Percentiles rank a stretch among this genome's conserved stretches.
These are phyloP conservation scores for Epipyxis sp. DNA, from an alignment of 108 stramenopile species.

Conservation along the genomic window DNA sequence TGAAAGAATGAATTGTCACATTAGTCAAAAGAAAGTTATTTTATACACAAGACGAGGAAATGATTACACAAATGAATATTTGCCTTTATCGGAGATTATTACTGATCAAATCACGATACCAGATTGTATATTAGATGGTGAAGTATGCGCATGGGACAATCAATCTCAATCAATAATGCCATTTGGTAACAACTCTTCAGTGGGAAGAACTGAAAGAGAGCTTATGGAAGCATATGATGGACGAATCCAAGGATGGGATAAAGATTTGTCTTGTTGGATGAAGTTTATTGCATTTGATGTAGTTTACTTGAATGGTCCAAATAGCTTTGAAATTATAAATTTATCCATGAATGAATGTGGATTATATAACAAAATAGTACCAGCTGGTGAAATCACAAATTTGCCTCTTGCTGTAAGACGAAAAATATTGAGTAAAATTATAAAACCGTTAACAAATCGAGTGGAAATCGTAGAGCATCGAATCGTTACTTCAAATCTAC, in stretches of 20 bases:
- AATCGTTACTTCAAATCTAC: conserved; percentile 10
- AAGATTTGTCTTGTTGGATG: conserved; percentile 21
- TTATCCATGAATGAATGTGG: not conserved
- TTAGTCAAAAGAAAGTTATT: conserved; percentile 34
- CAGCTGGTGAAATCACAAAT: conserved; percentile 19
- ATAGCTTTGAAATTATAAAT: not conserved
- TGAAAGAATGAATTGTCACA: conserved; percentile 45
- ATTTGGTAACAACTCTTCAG: conserved; percentile 41
- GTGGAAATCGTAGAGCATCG: conserved; percentile 40
- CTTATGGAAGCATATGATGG: not conserved
- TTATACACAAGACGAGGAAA: conserved; percentile 45
- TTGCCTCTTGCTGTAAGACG: conserved; percentile 45
- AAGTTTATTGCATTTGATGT: conserved; percentile 49
- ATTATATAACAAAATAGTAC: not conserved
- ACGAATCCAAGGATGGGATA: not conserved
- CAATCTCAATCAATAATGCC: conserved; percentile 32
- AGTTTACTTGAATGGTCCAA: conserved; percentile 31
- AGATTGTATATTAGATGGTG: conserved; percentile 49
- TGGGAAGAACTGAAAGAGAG: conserved; percentile 29
- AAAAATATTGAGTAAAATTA: conserved; percentile 13
- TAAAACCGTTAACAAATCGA: conserved; percentile 40
- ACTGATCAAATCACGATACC: too few species aligned
- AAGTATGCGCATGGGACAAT: conserved; percentile 45
- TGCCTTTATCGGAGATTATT: conserved; percentile 15
- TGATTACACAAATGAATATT: conserved; percentile 50